Base-by-base conservation (phyloP, 2,329 filamentous ascomycete genomes). In the Colletotrichum scovillei region DNA sequence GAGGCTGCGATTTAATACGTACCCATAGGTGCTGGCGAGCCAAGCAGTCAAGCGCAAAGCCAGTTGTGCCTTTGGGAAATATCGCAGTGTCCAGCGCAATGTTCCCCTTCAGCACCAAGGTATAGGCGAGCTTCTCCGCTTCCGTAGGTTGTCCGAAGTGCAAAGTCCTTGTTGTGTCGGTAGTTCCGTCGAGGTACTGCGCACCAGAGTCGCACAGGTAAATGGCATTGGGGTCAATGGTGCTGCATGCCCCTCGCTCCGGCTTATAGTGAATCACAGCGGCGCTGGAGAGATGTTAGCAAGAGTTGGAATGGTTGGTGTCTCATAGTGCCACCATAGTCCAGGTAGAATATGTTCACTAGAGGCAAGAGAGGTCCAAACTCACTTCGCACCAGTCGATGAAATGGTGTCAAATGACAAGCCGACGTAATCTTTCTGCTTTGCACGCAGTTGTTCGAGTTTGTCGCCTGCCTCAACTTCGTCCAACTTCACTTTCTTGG, bases 161-260 rank as follows among this genome's bases (percentile, higher is more conserved):
- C 52, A 98, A 86, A 0, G 97, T 99, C 55, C 97, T 90, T 5
- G 97, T 99, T 0, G 95, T 97, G 80, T 99, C 97, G 0, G 97
- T 99, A 0, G 97, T 99, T 69, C 97, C 97, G 81, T 99, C 97
- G 3, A 93, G 88, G 79, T 96, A 99, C 82, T 99, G 97, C n/a
- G 94, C 97, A 26, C 97, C 97, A 26, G 97, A 98, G 82, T 99
- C 97, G 81, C 97, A 99, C 3, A 99, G 90, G 79, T 99, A 99
- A 72, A 99, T 91, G 16, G 92, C 92, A 7, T 91, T 91, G 0
- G 95, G 94, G 77, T 99, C 95, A 77, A 99, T 95, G 32, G 90
- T 86, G 9, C 95, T 90, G 83, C 96, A 98, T 75, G 88, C 92
- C 24, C 93, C 95, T 68, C 89, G 91, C 80, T 98, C 94, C 0